Base-by-base conservation (phyloP, 179 eudicot genomes). In the Corrigiola litoralis region DNA sequence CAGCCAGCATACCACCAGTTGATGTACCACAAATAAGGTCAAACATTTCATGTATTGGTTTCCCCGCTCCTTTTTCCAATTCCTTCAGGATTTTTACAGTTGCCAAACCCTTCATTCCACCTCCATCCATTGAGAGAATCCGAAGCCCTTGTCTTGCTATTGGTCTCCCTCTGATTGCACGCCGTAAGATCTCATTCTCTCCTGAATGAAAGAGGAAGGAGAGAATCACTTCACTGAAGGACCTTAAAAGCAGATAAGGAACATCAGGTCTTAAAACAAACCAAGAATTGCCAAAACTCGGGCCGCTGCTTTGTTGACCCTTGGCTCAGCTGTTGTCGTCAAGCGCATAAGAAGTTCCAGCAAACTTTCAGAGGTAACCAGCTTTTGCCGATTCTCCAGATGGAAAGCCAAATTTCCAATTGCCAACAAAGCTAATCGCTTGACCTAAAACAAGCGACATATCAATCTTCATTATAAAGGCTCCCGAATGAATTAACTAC, bases 1-100 rank as follows among this genome's bases (percentile, higher is more conserved):
- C 97, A 58, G 99, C 99, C 76, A 94, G 88, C 97, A 94, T 94
- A 54, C 99, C 99, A 72, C 99, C 99, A 9, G 99, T 94, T 67
- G 99, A 94, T 54, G 97, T 94, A 56, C 99, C 99, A 82, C 99
- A 94, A 54, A 94, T 83, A 73, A 94, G 95, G 80, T 94, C 99
- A 86, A 94, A 94, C 79, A 94, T 63, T 80, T 94, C 99, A 77
- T 94, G 97, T 74, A 94, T 94, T 67, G 70, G 94, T 76, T 83
- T 94, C 70, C 99, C 97, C 42, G 97, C 83, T 60, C 97, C 88
- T 72, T 80, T 91, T 70, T 94, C 99, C 50, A 94, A 75, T 84
- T 94, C 97, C 65, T 84, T 94, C 27, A 94, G 79, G 29, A 94
- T 88, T 80, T 78, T 87, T 45, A 94, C 99, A 45, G 99, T 94